Evolutionary conservation across 2,329 filamentous ascomycete genomes (phyloP), one percentile per base, ranked within the genome.

Genomic region (Penicillium sp.): DNA sequence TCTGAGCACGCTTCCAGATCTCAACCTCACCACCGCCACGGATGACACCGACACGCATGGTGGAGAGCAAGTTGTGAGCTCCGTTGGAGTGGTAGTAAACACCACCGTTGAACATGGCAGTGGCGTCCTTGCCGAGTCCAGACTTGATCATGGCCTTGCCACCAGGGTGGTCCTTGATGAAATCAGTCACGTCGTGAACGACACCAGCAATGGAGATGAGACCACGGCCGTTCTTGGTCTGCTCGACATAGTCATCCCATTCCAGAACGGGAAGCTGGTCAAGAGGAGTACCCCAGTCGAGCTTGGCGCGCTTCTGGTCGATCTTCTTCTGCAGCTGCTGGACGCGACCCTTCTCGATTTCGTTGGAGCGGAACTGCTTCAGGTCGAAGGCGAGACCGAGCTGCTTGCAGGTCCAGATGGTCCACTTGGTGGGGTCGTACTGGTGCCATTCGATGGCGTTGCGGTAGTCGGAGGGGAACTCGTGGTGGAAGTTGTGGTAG

Each of bases 401-500:
- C 76, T 88, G 84, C 84, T 93, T 94, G 87, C 88, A 92, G 55
- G 80, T 67, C 86, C 86, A 90, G 79, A 95, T 95, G 71, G 79
- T 83, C 90, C 90, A 94, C 80, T 95, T 95, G 73, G 90, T 95
- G 44, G 90, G 90, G 73, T 95, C 90, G 69, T 95, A 95, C 78
- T 95, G 90, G 78, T 86, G 88, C 90, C 90, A 95, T 76, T 91
- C 82, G 64, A 94, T 93, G 58, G 90, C 90, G 72, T 95, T 95
- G 72, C 90, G 89, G 84, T 94, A 95, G 75, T 95, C 90, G 10
- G 89, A 93, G 50, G 91, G 91, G 78, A 95, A 95, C 75, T 95
- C 90, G 82, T 95, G 90, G 78, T 95, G 90, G 83, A 95, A 95
- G 83, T 95, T 95, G 83, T 95, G 90, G 79, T 95, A 95, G 29